A percentile compares a stretch with the other conserved stretches of the same genome.
These are phyloP conservation scores for Plicaturopsis crispa DNA, from an alignment of 768 basidiomycete genomes.

Conservation along the genomic window DNA sequence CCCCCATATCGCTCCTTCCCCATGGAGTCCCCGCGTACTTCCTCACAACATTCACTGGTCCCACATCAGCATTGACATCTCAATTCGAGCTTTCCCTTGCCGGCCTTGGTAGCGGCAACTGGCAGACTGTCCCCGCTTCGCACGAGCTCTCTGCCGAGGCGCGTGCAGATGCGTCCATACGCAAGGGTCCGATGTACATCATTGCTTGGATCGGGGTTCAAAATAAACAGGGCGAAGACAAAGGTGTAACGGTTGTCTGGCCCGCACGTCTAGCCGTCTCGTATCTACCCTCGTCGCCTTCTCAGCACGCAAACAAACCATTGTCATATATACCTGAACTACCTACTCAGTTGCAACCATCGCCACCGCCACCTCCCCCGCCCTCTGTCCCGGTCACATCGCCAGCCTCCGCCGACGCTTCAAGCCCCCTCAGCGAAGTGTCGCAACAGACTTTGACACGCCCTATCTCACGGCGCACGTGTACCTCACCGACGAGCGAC, in stretches of 20 bases:
- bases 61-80: slow-evolving; percentile 48
- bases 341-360: slow-evolving; percentile 53
- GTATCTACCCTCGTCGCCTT: slow-evolving; percentile 28
- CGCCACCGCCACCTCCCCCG: slow-evolving; percentile 33
- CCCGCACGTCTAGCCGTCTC: slow-evolving; percentile 52
- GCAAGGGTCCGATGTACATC: slow-evolving; percentile 32
- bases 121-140: slow-evolving; percentile 21
- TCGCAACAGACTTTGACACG: slow-evolving; percentile 1
- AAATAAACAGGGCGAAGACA: slow-evolving; percentile 75
- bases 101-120: slow-evolving; percentile 55
- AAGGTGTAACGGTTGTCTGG: slow-evolving; percentile 70
- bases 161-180: slow-evolving; percentile 18
- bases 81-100: slow-evolving; percentile 59
- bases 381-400: slow-evolving; percentile 20
- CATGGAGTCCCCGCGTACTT: slow-evolving; percentile 68
- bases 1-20: slow-evolving; percentile 66
- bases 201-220: slow-evolving; percentile 72
- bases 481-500: slow-evolving; percentile 7
- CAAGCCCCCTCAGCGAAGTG: slow-evolving; percentile 1
- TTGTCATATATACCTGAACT: slow-evolving; percentile 57
- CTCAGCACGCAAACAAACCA: slow-evolving; percentile 28
- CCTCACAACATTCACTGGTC: slow-evolving; percentile 62
- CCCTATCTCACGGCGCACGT: slow-evolving; percentile 8
- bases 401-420: slow-evolving; percentile 12
- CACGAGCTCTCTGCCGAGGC: slow-evolving; percentile 9